Base-by-base conservation (phyloP, 306 rosid species). In the Castanospermum australe region DNA sequence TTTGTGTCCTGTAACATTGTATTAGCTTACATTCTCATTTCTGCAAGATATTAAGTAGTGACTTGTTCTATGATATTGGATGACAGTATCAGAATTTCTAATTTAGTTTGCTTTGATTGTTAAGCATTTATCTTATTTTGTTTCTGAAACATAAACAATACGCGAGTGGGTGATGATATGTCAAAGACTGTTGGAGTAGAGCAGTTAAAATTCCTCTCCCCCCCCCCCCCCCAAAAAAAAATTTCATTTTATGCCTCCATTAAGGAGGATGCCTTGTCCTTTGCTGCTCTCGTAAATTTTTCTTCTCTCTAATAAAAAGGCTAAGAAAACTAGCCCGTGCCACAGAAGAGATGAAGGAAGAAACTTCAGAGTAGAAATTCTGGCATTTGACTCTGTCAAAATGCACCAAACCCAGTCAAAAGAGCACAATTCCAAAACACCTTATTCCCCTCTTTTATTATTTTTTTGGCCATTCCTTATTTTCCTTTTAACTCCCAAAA, bases 1-100 rank as follows among this genome's bases (percentile, higher is more conserved):
- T 83, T 83, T 65, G 24, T 39, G 6, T 83, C 41, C 15, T 15
- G 35, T 80, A 66, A 52, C 44, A 4, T 22, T 50, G 59, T 15
- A 4, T 36, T 38, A 42, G 52, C 54, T 52, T 69, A 18, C 33
- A 76, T 52, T 74, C 81, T 52, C 18, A 44, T 63, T 82, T 22
- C 54, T 33, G 18, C 41, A 6, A 64, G 51, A 35, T 18, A 45
- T 72, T 72, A 47, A 65, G 41, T 33, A 2, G 71, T 50, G 21
- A 66, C 24, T 62, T 66, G 50, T 66, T 77, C 13, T 48, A 5
- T 48, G 38, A 7, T 30, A 25, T 48, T 21, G 36, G 78, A 42
- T 35, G 18, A 64, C 20, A 24, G 24, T 70, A n/a, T 64, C 15
- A 1, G 8, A 41, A 22, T 67, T 67, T 41, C 6, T 50, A 20